These are phyloP conservation scores for Tuber magnatum DNA, from an alignment of 495 filamentous ascomycete species.

Conservation along the genomic window DNA sequence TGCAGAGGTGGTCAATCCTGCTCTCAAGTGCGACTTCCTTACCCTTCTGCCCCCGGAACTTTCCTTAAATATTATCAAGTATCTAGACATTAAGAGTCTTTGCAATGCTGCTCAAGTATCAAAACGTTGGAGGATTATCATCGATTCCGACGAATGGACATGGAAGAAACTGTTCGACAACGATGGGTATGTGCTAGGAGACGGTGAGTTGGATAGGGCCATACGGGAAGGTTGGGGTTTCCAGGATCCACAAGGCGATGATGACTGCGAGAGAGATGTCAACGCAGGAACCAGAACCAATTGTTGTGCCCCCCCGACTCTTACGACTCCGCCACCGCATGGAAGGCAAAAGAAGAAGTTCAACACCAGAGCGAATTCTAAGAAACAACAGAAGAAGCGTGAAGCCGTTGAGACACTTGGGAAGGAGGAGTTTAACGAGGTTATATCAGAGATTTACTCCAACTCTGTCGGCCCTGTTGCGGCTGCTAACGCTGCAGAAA, in stretches of 20 bases:
- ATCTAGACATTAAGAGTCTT: slow-evolving; percentile 77
- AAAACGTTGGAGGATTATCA: slow-evolving; percentile 80
- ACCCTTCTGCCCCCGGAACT: slow-evolving; percentile 76
- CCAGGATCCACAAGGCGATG: slow-evolving; percentile 71
- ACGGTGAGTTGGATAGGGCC: slow-evolving; percentile 77
- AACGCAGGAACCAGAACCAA: slow-evolving; percentile 41
- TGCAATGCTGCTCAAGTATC: slow-evolving; percentile 91
- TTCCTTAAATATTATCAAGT: slow-evolving; percentile 76
- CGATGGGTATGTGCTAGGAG: slow-evolving; percentile 70
- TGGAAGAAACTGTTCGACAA: slow-evolving; percentile 90
- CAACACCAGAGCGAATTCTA: slow-evolving; percentile 38
- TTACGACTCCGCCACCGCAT: slow-evolving; percentile 31
- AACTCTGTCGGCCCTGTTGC: slow-evolving; percentile 73
- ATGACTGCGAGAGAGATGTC: slow-evolving; percentile 75
- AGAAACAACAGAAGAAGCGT: slow-evolving; percentile 43
- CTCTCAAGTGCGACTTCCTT: slow-evolving; percentile 91
- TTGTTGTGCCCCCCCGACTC: slow-evolving; percentile 1
- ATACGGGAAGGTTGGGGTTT: slow-evolving; percentile 98
- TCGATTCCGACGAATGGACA: slow-evolving; percentile 85
- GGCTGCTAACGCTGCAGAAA: slow-evolving; percentile 70
- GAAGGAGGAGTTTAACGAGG: slow-evolving; percentile 41
- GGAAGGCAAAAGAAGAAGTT: slow-evolving; percentile 49
- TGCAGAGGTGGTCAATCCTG: slow-evolving; percentile 86
- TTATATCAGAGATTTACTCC: slow-evolving; percentile 39
- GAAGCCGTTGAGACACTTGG: slow-evolving; percentile 40